Base-by-base conservation (phyloP, 768 basidiomycete species). In the Mycena olivaceomarginata region DNA sequence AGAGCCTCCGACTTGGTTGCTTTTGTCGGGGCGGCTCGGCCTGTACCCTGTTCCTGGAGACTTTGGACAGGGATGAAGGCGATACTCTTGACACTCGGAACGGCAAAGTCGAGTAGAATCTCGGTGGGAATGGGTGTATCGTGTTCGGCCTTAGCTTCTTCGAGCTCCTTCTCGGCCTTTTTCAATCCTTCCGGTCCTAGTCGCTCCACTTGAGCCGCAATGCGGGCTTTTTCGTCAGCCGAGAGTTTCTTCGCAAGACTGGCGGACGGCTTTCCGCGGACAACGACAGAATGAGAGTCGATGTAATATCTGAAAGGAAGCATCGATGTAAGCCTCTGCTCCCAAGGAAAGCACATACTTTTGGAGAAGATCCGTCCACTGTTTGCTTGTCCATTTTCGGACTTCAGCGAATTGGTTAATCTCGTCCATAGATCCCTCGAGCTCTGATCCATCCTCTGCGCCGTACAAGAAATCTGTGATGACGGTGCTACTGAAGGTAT, bases 401-500 rank as follows among this genome's bases (percentile, higher is more conserved):
- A 99, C 87, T 12, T 85, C 85, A 57, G 89, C 86, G 85, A 94
- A 98, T 80, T 94, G 89, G 65, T 90, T 91, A 67, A 97, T 92
- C 80, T 98, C 96, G 80, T 97, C 91, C 89, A 98, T 90, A 13
- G 94, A 90, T 2, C 86, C 85, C 20, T 88, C 86, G 22, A 99
- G 88, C 75, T 97, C 94, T 20, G 94, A 94, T 8, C 97, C 98
- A 83, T 98, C 93, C 78, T 91, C 88, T 25, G 92, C 89, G 22
- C 97, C 97, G 82, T 98, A 99, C 45, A 99, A 84, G 84, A 96
- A 95, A 86, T 99, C 96, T 46, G 88, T 89, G 79, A 98, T 96
- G 70, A 97, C 89, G 2, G 91, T 91, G 51, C 90, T 88, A 1
- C 93, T 93, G 81, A 98, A 96, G 1, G 93, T 91, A 77, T 97